Evolutionary conservation across 2,329 filamentous ascomycete genomes (phyloP).

Genomic region (Fusarium compactum): DNA sequence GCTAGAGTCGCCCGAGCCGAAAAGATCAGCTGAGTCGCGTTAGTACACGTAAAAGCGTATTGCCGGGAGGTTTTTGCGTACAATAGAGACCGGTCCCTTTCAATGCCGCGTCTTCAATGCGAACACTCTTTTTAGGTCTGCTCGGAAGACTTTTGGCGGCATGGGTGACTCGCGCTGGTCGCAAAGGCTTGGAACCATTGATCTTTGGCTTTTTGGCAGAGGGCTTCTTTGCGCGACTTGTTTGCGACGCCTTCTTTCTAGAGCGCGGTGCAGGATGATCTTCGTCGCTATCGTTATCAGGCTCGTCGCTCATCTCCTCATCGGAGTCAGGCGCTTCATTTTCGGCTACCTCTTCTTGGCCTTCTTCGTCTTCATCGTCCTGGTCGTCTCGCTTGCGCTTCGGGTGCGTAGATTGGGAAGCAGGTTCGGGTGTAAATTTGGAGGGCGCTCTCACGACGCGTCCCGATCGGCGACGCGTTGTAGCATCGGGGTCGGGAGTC

Average conservation of each 20-base stretch:
- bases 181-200: slow-evolving; percentile 63
- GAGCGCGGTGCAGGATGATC: slow-evolving; percentile 55
- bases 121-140: slow-evolving; percentile 68
- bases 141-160: slow-evolving; percentile 58
- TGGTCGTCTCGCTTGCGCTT: slow-evolving; percentile 70
- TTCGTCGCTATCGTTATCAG: slow-evolving; percentile 62
- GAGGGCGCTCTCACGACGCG: slow-evolving; percentile 72
- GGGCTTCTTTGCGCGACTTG: slow-evolving; percentile 65
- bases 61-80: slow-evolving; percentile 47
- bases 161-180: slow-evolving; percentile 53
- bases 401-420: slow-evolving; percentile 55
- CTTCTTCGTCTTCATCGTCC: slow-evolving; percentile 53
- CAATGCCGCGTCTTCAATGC: slow-evolving; percentile 61
- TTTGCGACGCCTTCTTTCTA: slow-evolving; percentile 59
- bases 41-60: slow-evolving; percentile 28
- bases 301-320: slow-evolving; percentile 59
- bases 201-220: slow-evolving; percentile 73
- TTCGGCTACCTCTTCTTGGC: slow-evolving; percentile 54
- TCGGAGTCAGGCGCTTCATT: slow-evolving; percentile 63
- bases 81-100: slow-evolving; percentile 68
- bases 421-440: slow-evolving; percentile 68
- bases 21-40: slow-evolving; percentile 68
- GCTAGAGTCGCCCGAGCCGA: slow-evolving; percentile 67
- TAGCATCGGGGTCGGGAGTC: slow-evolving; percentile 63
- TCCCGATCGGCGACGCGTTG: slow-evolving; percentile 74